These are phyloP conservation scores for Ilyonectria mors-panacis DNA, from an alignment of 2,329 filamentous ascomycete genomes.

Conservation along the genomic window DNA sequence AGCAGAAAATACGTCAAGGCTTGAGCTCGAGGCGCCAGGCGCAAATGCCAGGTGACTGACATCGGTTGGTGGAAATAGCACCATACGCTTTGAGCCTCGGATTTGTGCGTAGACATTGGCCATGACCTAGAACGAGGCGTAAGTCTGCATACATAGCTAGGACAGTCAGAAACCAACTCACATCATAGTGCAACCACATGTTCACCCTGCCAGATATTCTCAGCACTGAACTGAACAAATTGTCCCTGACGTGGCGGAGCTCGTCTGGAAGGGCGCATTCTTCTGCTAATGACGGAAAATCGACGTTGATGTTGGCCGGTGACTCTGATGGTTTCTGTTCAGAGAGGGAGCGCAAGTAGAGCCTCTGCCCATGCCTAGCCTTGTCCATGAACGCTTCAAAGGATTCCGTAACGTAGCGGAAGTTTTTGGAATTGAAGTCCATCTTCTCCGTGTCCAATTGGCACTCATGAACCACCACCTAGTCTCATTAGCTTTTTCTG, in stretches of 20 bases:
- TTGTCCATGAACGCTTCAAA: conserved; percentile 78
- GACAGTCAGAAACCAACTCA: conserved; percentile 55
- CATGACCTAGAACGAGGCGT: conserved; percentile 74
- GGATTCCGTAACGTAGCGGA: conserved; percentile 77
- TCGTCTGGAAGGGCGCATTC: conserved; percentile 80
- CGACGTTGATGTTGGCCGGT: conserved; percentile 77
- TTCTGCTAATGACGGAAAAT: conserved; percentile 78
- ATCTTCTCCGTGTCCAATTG: conserved; percentile 69
- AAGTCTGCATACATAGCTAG: not conserved
- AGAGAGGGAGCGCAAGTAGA: conserved; percentile 87
- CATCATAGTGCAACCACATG: conserved; percentile 94
- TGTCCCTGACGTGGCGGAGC: conserved; percentile 71
- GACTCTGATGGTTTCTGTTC: conserved; percentile 75
- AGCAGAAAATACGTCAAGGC: conserved; percentile 77
- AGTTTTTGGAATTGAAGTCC: conserved; percentile 89
- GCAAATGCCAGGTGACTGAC: conserved; percentile 78
- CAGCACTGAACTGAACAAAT: conserved; percentile 83
- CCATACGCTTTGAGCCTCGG: conserved; percentile 78
- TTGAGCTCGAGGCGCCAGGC: conserved; percentile 85
- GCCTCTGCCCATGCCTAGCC: conserved; percentile 69
- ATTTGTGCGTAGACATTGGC: conserved; percentile 90
- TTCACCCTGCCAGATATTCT: conserved; percentile 84
- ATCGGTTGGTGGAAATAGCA: conserved; percentile 85
- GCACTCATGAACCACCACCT: conserved; percentile 83
- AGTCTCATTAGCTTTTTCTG: conserved; percentile 17